Percentiles rank a stretch among this genome's conserved stretches.
These are phyloP conservation scores for Cyphellophora attinorum DNA, from an alignment of 2,329 filamentous ascomycete genomes.

Conservation along the genomic window DNA sequence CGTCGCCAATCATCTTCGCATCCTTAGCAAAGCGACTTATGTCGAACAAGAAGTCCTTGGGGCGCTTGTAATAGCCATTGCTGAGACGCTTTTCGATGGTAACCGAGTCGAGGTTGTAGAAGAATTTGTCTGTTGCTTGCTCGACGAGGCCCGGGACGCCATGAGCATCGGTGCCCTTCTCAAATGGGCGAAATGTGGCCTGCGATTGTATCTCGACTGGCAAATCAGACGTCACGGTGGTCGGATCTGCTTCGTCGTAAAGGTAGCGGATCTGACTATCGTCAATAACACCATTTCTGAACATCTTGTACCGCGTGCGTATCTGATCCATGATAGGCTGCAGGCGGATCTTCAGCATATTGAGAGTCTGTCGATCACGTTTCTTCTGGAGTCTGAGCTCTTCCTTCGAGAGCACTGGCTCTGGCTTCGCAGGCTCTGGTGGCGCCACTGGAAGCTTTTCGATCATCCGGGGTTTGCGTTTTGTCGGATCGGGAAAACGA, in stretches of 20 bases:
- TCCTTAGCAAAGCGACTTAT: conserved; percentile 79
- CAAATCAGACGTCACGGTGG: conserved; percentile 50
- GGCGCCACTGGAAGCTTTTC: conserved; percentile 69
- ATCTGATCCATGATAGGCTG: conserved; percentile 98
- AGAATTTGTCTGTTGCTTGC: conserved; percentile 69
- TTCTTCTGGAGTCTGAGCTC: conserved; percentile 73
- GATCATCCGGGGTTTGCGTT: conserved; percentile 76
- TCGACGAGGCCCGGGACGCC: conserved; percentile 70
- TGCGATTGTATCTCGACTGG: conserved; percentile 43
- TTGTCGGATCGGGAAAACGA: conserved; percentile 78
- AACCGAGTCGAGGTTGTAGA: conserved; percentile 86
- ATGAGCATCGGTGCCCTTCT: conserved; percentile 68
- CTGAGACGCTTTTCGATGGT: conserved; percentile 94
- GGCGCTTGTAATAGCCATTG: conserved; percentile 90
- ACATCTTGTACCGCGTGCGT: conserved; percentile 79
- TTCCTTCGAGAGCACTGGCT: conserved; percentile 58
- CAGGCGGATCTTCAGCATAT: conserved; percentile 76
- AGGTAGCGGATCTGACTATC: conserved; percentile 68
- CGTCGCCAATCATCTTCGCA: conserved; percentile 71
- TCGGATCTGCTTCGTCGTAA: conserved; percentile 72
- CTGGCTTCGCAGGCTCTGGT: conserved; percentile 55
- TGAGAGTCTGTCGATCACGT: conserved; percentile 72
- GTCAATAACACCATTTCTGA: conserved; percentile 70
- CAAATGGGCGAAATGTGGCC: conserved; percentile 62
- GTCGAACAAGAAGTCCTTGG: conserved; percentile 80